Conservation (phyloP, 140 eudicot species). For the Erigeron philadelphicus region DNA sequence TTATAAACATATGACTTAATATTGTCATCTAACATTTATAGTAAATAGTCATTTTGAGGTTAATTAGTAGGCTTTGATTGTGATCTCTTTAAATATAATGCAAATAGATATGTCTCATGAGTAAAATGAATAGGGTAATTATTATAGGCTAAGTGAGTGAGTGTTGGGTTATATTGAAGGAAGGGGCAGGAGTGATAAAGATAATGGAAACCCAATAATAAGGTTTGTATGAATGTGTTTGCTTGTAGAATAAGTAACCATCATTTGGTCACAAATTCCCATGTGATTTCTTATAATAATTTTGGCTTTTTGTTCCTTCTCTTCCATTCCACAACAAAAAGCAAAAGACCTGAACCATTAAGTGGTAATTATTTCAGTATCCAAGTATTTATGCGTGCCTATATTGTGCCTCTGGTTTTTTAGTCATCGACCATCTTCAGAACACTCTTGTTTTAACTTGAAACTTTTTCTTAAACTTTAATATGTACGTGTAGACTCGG, state of each 20-base stretch:
- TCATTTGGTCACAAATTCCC: constrained; percentile 37
- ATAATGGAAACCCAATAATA: constrained; percentile 36
- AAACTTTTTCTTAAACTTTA: too few species aligned
- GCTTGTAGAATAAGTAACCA: constrained; percentile 35
- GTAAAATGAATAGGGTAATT: neutral
- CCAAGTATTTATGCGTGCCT: neutral
- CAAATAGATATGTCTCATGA: neutral
- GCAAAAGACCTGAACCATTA: neutral
- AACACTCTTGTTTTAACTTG: too few species aligned
- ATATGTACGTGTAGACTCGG: too few species aligned
- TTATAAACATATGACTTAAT: too few species aligned
- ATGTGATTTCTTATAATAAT: constrained; percentile 24
- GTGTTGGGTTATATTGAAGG: constrained; percentile 6
- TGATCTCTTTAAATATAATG: too few species aligned
- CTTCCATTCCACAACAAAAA: neutral
- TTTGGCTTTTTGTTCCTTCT: constrained; percentile 4
- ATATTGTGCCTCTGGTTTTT: too few species aligned
- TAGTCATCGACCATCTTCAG: too few species aligned
- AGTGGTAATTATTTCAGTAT: neutral
- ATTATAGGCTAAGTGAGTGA: constrained; percentile 12
- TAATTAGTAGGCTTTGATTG: too few species aligned
- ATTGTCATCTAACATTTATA: too few species aligned
- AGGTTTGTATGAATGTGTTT: constrained; percentile 33
- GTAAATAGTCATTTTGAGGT: too few species aligned
- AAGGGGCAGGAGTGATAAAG: constrained; percentile 4